Percentiles rank a stretch among this genome's conserved stretches.
Conservation (phyloP, 768 basidiomycete species). For the Stropharia rugosoannulata region DNA sequence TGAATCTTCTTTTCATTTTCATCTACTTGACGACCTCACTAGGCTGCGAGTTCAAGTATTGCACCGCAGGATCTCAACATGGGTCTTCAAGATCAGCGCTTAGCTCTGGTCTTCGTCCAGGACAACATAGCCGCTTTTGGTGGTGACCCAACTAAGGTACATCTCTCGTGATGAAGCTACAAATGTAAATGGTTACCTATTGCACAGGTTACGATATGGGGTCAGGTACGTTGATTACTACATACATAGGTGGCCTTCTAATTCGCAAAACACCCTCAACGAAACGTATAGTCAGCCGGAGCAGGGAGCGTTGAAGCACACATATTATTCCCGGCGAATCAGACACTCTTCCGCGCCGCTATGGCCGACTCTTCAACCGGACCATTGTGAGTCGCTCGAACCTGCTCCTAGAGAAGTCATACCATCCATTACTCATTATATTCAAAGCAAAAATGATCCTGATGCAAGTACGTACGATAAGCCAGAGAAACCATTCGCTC, state of each 20-base stretch:
- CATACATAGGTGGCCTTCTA: too few species aligned
- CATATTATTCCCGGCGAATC: conserved; percentile 39
- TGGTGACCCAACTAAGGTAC: conserved; percentile 56
- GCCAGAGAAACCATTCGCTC: conserved; percentile 48
- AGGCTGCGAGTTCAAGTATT: conserved; percentile 44
- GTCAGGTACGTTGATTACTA: conserved; percentile 34
- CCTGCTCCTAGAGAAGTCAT: neutral
- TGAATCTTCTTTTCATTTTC: neutral
- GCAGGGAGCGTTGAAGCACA: conserved; percentile 50
- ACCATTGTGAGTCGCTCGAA: conserved; percentile 42
- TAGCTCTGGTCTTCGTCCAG: conserved; percentile 59
- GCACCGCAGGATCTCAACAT: conserved; percentile 51
- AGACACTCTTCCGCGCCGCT: conserved; percentile 46
- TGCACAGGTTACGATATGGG: conserved; percentile 55
- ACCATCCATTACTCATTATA: neutral
- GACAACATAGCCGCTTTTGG: conserved; percentile 66
- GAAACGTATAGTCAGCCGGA: conserved; percentile 42
- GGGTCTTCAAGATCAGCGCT: conserved; percentile 61
- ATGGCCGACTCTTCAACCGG: conserved; percentile 52
- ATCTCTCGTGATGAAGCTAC: neutral
- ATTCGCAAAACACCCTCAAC: neutral
- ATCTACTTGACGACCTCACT: conserved; percentile 19
- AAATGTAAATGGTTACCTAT: neutral
- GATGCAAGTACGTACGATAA: conserved; percentile 47
- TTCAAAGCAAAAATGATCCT: conserved; percentile 50